These are phyloP conservation scores for Populus trichocarpa DNA, from an alignment of 441 rosid species.

Conservation along the genomic window DNA sequence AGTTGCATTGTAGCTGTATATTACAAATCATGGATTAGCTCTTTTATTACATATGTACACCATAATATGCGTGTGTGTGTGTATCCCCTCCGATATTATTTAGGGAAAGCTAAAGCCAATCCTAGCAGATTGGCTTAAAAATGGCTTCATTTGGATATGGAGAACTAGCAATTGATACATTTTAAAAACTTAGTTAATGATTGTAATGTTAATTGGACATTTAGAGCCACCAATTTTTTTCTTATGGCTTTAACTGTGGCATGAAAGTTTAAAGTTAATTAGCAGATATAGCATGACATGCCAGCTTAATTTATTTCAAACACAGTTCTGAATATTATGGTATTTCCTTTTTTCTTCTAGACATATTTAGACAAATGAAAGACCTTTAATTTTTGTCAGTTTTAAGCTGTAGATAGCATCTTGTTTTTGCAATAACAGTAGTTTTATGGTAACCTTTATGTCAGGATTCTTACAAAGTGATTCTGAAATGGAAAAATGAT, in stretches of 20 bases:
- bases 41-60: too few species aligned
- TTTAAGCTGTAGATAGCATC: background rate
- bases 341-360: background rate
- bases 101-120: too few species aligned
- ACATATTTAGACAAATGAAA: background rate
- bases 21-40: too few species aligned
- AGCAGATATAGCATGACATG: background rate
- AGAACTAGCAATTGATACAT: too few species aligned
- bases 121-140: too few species aligned
- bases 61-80: too few species aligned
- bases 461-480: background rate
- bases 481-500: background rate
- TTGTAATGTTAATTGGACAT: background rate
- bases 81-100: too few species aligned
- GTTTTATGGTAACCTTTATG: background rate
- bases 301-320: background rate
- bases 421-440: background rate
- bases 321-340: background rate
- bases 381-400: background rate
- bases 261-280: background rate
- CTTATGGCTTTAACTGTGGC: background rate
- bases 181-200: too few species aligned
- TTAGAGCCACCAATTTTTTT: background rate
- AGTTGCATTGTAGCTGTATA: too few species aligned
- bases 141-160: too few species aligned